phyloP scores from a whole-genome alignment of 192 early-diverging fungal species.

The Backusella mclennaniae region DNA sequence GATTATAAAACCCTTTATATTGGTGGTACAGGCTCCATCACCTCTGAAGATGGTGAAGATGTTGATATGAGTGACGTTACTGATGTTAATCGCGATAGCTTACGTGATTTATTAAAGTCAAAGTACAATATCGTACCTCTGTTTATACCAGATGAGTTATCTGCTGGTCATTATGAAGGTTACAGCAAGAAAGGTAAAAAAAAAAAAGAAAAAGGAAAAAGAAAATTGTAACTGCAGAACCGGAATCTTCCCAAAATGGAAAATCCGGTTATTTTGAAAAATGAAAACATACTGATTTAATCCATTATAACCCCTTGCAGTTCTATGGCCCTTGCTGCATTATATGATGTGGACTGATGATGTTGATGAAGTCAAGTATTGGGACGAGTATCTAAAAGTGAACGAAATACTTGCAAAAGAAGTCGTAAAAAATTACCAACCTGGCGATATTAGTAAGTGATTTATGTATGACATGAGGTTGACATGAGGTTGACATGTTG shows the following conservation, averaged over 20 bases:
- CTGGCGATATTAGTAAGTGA: constrained; percentile 74
- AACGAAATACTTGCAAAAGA: constrained; percentile 77
- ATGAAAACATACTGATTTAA: background rate
- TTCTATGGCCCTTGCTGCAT: constrained; percentile 96
- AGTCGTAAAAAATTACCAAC: constrained; percentile 67
- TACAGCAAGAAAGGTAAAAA: constrained; percentile 88
- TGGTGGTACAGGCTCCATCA: constrained; percentile 69
- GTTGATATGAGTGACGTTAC: constrained; percentile 51
- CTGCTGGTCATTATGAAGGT: constrained; percentile 91
- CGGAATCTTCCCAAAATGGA: background rate
- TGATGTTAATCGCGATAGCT: constrained; percentile 47
- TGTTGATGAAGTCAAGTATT: constrained; percentile 60
- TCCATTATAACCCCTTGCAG: constrained; percentile 33
- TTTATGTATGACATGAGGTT: constrained; percentile 6
- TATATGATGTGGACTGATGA: constrained; percentile 87
- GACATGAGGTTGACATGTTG: constrained; percentile 19
- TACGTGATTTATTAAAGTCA: constrained; percentile 53
- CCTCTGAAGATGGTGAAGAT: constrained; percentile 56
- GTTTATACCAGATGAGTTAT: constrained; percentile 67
- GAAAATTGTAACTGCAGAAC: background rate
- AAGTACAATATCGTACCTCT: constrained; percentile 72
- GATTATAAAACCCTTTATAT: constrained; percentile 66
- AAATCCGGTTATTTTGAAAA: background rate
- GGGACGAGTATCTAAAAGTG: constrained; percentile 79
- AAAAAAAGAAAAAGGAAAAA: background rate